phyloP scores from a whole-genome alignment of 345 rosid genomes.

The Eucalyptus melliodora region DNA sequence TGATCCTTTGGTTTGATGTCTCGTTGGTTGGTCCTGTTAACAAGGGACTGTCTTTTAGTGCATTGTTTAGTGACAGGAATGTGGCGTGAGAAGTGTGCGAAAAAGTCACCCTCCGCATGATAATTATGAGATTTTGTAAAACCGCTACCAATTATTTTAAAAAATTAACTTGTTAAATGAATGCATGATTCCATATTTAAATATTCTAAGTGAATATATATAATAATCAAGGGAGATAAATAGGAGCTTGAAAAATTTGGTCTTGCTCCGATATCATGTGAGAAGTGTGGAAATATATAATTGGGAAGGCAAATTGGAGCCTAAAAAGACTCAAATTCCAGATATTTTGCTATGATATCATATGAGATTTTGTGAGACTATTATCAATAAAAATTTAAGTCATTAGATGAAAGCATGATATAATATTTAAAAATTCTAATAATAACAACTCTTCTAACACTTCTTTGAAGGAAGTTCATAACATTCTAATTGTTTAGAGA shows the following conservation, averaged over 20 bases:
- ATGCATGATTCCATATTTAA: too few relatives aligned
- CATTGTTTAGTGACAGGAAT: background rate
- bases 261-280: too few relatives aligned
- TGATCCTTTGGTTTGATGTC: background rate
- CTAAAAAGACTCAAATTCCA: background rate
- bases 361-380: accelerated
- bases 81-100: background rate
- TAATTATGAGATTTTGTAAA: background rate
- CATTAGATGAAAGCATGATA: background rate
- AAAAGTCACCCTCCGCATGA: background rate
- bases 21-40: background rate
- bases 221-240: background rate
- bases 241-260: too few relatives aligned
- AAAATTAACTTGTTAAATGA: too few relatives aligned
- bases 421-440: background rate
- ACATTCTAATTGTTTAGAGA: background rate
- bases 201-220: background rate
- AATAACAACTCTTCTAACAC: background rate
- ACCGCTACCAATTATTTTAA: accelerated
- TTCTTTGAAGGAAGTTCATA: background rate
- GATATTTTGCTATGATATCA: background rate
- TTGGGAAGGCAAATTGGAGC: accelerated
- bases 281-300: background rate
- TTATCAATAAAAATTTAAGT: background rate
- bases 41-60: background rate